Evolutionary conservation across 2,329 filamentous ascomycete genomes (phyloP).

Genomic region (Penicillium rolfsii): DNA sequence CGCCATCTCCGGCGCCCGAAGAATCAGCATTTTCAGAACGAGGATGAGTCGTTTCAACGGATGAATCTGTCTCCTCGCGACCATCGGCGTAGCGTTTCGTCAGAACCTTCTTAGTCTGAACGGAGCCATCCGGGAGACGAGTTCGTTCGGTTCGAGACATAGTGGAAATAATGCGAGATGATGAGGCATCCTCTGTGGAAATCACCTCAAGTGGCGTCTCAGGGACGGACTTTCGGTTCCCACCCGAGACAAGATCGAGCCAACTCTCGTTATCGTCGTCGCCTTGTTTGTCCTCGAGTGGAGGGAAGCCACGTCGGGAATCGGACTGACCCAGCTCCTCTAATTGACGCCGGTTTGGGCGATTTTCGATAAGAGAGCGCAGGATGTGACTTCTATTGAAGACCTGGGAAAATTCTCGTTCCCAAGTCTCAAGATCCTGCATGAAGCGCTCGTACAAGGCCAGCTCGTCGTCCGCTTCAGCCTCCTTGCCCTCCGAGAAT

Average conservation of each 20-base stretch:
- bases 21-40: constrained; percentile 22
- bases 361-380: constrained; percentile 40
- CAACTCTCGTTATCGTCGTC: constrained; percentile 31
- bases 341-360: constrained; percentile 23
- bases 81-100: constrained; percentile 65
- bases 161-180: constrained; percentile 55
- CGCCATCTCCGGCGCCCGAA: neutral
- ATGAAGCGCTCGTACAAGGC: constrained; percentile 58
- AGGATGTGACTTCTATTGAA: constrained; percentile 41
- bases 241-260: constrained; percentile 35
- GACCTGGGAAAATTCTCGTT: constrained; percentile 35
- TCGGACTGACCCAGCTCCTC: constrained; percentile 26
- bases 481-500: constrained; percentile 3
- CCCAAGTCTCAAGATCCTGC: constrained; percentile 39
- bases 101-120: constrained; percentile 60
- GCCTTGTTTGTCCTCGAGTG: constrained; percentile 16
- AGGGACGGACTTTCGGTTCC: constrained; percentile 29
- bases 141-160: constrained; percentile 61
- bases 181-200: constrained; percentile 12
- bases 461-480: constrained; percentile 52
- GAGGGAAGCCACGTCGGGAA: constrained; percentile 1
- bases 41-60: constrained; percentile 48
- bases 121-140: constrained; percentile 59
- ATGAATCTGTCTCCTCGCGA: constrained; percentile 61
- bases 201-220: constrained; percentile 19